Percentiles rank a stretch among this genome's conserved stretches.
Evolutionary conservation across 106 monocot genomes (phyloP).

Genomic region (Iris macrosiphon): DNA sequence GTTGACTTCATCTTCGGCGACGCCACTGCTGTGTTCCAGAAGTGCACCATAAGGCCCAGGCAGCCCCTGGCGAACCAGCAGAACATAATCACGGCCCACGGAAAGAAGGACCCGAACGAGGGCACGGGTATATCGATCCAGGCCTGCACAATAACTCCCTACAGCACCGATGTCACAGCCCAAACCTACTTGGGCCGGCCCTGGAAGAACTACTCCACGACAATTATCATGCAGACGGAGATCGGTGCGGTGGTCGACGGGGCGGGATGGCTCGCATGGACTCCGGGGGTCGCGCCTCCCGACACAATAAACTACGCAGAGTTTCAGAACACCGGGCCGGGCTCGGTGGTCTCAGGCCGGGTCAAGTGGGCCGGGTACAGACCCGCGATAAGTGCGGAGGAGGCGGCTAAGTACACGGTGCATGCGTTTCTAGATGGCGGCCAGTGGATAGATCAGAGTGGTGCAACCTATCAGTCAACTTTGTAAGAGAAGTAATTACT

Average conservation of each 20-base stretch:
- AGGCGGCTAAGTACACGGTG: conserved; percentile 21
- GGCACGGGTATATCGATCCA: conserved; percentile 27
- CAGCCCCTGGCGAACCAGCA: conserved; percentile 22
- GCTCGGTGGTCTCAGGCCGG: conserved; percentile 10
- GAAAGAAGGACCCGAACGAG: conserved; percentile 22
- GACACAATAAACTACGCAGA: conserved; percentile 19
- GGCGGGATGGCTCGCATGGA: conserved; percentile 25
- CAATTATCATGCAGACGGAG: conserved; percentile 23
- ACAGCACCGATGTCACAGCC: not conserved
- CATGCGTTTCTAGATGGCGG: conserved; percentile 14
- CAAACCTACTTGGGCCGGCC: conserved; percentile 27
- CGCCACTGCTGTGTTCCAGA: conserved; percentile 23
- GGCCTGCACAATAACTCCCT: conserved; percentile 11
- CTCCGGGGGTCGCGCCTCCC: conserved; percentile 8
- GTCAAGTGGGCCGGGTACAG: conserved; percentile 28
- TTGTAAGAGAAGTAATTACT: no score
- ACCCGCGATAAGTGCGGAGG: conserved; percentile 8
- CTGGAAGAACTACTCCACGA: conserved; percentile 23
- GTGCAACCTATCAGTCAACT: conserved; percentile 12
- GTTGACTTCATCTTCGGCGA: conserved; percentile 27
- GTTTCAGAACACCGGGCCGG: conserved; percentile 28
- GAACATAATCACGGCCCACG: conserved; percentile 38
- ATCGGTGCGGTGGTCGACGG: conserved; percentile 25
- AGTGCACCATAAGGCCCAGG: conserved; percentile 15
- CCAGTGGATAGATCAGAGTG: conserved; percentile 16